Base-by-base conservation (phyloP, 1,139 yeast genomes). In the Candida sojae region DNA sequence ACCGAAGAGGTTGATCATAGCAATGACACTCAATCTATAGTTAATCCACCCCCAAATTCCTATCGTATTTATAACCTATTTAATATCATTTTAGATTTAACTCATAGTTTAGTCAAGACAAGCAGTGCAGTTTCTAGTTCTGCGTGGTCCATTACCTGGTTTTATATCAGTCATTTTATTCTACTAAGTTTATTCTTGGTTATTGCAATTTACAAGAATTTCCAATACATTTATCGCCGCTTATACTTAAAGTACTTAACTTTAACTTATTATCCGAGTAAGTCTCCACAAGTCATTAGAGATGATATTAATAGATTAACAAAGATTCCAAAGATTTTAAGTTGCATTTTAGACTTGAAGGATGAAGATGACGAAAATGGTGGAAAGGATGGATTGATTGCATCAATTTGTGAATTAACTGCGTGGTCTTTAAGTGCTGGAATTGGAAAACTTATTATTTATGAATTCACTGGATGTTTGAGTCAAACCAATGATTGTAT, bases 391-490 rank as follows among this genome's bases (percentile, higher is more conserved):
- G 96, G 96, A 0, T 73, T 95, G 42, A 73, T 92, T 59, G 83
- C 80, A 57, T 89, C 89, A 58, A 78, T 86, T 21, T 80, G 93
- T 48, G 96, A 91, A 61, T 60, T 92, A 42, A 77, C 84, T 0
- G 86, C 96, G 4, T 93, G 99, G 99, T 79, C 91, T 40, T 67
- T 90, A 23, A 88, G 96, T 41, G 84, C 95, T 7, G 97, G 97
- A 1, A 82, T 92, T 45, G 80, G 83, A 28, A 73, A 75, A 47
- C 73, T 93, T 52, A 77, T 88, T 7, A 73, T 95, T 39, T 95
- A 90, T 68, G 99, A 93, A 67, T 80, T 80, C 58, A 82, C 82
- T 48, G 98, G 98, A 1, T 71, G 78, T 5, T 70, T 88, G 49
- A 83, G 83, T 57, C 53, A 54, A 42, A 51, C 53, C 12, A 45